A percentile compares a stretch with the other conserved stretches of the same genome.
phyloP scores from a whole-genome alignment of 1,284 basidiomycete genomes.

The Mycena sp. region DNA sequence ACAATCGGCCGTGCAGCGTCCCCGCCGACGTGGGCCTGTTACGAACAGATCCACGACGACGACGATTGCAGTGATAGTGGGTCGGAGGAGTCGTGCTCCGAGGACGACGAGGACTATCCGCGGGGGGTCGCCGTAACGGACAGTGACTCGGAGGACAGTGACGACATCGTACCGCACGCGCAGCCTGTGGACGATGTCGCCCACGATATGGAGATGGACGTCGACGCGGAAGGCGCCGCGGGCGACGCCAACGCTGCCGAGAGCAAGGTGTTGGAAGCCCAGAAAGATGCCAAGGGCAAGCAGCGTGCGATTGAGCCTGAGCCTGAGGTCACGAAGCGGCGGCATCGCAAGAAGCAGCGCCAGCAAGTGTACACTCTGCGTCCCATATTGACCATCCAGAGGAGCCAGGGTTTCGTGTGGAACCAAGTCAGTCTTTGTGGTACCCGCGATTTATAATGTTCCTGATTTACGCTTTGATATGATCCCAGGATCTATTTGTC shows the following conservation, averaged over 20 bases:
- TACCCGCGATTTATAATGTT: constrained; percentile 1
- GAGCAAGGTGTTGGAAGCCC: constrained; percentile 30
- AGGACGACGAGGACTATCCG: constrained; percentile 74
- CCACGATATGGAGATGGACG: constrained; percentile 68
- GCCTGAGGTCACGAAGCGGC: constrained; percentile 45
- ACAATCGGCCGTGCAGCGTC: constrained; percentile 80
- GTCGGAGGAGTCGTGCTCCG: constrained; percentile 65
- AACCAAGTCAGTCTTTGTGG: constrained; percentile 66
- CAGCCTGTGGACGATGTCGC: constrained; percentile 39
- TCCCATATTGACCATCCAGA: constrained; percentile 84
- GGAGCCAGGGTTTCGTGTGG: constrained; percentile 89
- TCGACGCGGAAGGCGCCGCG: constrained; percentile 63
- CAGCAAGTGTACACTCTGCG: constrained; percentile 68
- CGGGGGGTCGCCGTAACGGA: constrained; percentile 39
- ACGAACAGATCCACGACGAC: constrained; percentile 82
- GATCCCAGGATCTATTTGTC: constrained; percentile 77
- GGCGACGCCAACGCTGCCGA: constrained; percentile 50
- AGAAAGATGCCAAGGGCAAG: constrained; percentile 68
- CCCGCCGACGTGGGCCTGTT: constrained; percentile 85
- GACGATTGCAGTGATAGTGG: constrained; percentile 47
- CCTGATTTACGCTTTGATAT: constrained; percentile 8
- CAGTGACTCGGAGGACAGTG: constrained; percentile 50
- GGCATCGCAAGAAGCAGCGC: constrained; percentile 60
- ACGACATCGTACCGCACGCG: constrained; percentile 26
- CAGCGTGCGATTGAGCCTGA: constrained; percentile 74